Base-by-base conservation (phyloP, 495 filamentous ascomycete genomes). In the Penicillium fimorum region DNA sequence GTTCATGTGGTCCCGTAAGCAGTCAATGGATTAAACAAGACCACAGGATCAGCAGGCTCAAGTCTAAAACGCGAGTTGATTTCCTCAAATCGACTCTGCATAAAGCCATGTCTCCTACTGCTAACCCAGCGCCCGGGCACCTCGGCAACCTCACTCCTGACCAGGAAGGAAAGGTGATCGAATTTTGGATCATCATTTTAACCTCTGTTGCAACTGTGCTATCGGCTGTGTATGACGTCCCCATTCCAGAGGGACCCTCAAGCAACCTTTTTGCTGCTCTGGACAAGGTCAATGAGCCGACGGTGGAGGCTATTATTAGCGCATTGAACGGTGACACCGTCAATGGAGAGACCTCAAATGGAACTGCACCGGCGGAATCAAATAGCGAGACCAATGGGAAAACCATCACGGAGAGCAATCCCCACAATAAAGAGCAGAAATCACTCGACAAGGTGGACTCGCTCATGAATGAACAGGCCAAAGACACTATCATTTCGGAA, bases 121-220 rank as follows among this genome's bases (percentile, higher is more conserved):
- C 47, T 11, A 27, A 54, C 17, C 43, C 24, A 0, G 18, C 33
- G 13, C 37, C 62, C 9, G 62, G 62, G 27, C 55, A 65, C 29
- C 52, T 65, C 32, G 22, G 46, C 32, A 52, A 65, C 49, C 62
- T 65, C 5, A 62, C 59, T 6, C 53, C 52, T 25, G 38, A 33
- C 9, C 59, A 65, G 32, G 59, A 65, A 11, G 46, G 33, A 11
- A 65, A 62, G 20, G 27, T 65, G 27, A 60, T 48, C 10, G 62
- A 65, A 30, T 50, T 65, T 13, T 65, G 62, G 62, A 53, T 53
- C 13, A 54, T 65, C n/a, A 37, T 65, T 3, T 57, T 65, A 5
- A 54, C 53, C 22, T 57, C 59, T 18, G 51, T 54, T 13, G 53
- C 60, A 1, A 59, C 56, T 20, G 56, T 65, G 0, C 18, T 65